These are phyloP conservation scores for Trametes polyzona DNA, from an alignment of 1,284 basidiomycete species.

Conservation along the genomic window DNA sequence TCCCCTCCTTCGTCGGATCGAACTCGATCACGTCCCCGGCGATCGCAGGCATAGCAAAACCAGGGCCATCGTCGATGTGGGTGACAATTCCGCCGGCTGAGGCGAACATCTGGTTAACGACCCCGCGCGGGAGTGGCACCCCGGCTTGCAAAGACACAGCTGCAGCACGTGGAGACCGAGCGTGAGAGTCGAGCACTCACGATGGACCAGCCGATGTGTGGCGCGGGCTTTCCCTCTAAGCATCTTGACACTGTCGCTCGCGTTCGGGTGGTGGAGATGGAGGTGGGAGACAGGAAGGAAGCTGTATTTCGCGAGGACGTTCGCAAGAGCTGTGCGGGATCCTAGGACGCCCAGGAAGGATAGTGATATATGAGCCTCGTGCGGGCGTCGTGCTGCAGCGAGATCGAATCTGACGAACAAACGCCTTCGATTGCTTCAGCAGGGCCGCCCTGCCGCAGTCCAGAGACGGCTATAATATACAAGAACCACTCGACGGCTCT, in stretches of 20 bases:
- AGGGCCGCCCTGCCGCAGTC: background rate
- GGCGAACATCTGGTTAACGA: conserved; percentile 17
- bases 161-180: conserved; percentile 2
- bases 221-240: conserved; percentile 5
- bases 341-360: conserved; percentile 2
- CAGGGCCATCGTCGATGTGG: conserved; percentile 9
- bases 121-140: background rate
- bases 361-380: conserved; percentile 21
- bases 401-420: conserved; percentile 10
- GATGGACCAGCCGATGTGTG: background rate
- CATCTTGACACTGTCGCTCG: background rate
- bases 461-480: background rate
- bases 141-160: background rate
- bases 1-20: conserved; percentile 13
- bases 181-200: background rate
- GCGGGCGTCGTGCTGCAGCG: conserved; percentile 6
- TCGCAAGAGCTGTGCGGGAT: background rate
- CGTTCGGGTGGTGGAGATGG: background rate
- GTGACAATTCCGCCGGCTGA: background rate
- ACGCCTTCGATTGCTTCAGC: conserved; percentile 1
- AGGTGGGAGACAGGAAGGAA: background rate
- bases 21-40: conserved; percentile 27
- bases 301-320: too few relatives aligned
- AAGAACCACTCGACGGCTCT: too few relatives aligned
- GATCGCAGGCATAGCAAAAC: conserved; percentile 25